These are phyloP conservation scores for Hypoxylon rickii DNA, from an alignment of 495 filamentous ascomycete genomes.

Conservation along the genomic window DNA sequence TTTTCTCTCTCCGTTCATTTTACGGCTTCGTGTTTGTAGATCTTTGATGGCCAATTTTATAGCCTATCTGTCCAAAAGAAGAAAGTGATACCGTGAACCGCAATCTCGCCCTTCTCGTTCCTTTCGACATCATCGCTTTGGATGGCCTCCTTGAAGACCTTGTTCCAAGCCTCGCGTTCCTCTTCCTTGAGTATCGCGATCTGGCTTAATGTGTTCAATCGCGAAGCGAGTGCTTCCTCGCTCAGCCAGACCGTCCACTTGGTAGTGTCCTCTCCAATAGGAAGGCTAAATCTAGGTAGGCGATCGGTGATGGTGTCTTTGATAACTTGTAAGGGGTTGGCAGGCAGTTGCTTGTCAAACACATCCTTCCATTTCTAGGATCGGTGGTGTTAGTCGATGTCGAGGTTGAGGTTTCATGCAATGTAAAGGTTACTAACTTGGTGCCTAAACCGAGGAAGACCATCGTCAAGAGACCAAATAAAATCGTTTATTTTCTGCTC, in stretches of 20 bases:
- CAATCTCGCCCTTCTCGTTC: constrained; percentile 59
- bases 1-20: no score
- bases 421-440: constrained; percentile 21
- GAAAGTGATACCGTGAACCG: constrained; percentile 58
- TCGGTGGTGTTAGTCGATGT: constrained; percentile 3
- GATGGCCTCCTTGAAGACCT: constrained; percentile 49
- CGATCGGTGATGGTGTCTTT: constrained; percentile 39
- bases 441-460: constrained; percentile 59
- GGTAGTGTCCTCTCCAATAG: constrained; percentile 41
- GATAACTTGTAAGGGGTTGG: constrained; percentile 46
- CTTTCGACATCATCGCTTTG: constrained; percentile 46
- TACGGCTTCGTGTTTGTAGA: no score
- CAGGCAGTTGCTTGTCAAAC: constrained; percentile 55
- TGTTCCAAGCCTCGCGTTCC: constrained; percentile 52
- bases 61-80: constrained; percentile 56
- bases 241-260: constrained; percentile 54
- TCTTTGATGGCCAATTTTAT: constrained; percentile 20
- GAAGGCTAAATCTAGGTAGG: constrained; percentile 56
- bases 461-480: constrained; percentile 54
- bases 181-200: constrained; percentile 58
- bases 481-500: constrained; percentile 58
- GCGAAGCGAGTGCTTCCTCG: constrained; percentile 58
- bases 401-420: background rate
- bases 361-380: constrained; percentile 53
- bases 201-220: constrained; percentile 63